Percentiles rank a stretch among this genome's conserved stretches.
Conservation (phyloP, 1,284 basidiomycete species). For the Rhizopogon parksii region DNA sequence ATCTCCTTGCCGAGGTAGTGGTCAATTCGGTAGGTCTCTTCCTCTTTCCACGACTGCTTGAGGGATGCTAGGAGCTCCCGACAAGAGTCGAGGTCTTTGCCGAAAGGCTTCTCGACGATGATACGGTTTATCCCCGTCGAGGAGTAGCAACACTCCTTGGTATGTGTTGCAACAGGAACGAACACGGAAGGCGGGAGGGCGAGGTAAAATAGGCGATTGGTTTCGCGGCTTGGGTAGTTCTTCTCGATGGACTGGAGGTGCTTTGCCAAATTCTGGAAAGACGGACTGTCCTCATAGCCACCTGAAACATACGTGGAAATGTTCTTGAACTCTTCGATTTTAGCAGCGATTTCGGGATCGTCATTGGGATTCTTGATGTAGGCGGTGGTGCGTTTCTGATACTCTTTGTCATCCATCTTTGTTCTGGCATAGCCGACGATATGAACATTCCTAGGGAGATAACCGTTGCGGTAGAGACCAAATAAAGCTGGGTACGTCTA, state of each 20-base stretch:
- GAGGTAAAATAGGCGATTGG: conserved; percentile 87
- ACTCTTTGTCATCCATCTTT: conserved; percentile 86
- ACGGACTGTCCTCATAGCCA: conserved; percentile 76
- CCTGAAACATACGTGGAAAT: conserved; percentile 79
- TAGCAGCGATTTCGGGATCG: conserved; percentile 46
- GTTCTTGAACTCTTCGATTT: conserved; percentile 78
- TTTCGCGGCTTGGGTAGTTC: conserved; percentile 53
- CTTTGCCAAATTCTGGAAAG: conserved; percentile 73
- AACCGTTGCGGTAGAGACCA: conserved; percentile 73
- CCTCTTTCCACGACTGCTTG: conserved; percentile 86
- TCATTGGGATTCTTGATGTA: conserved; percentile 78
- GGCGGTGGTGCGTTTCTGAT: conserved; percentile 74
- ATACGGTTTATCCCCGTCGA: conserved; percentile 70
- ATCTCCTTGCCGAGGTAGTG: conserved; percentile 99
- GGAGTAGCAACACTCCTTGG: conserved; percentile 78
- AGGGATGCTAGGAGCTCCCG: conserved; percentile 72
- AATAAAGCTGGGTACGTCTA: conserved; percentile 94
- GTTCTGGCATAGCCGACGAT: conserved; percentile 95
- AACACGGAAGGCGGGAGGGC: conserved; percentile 94
- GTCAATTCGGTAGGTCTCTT: conserved; percentile 97
- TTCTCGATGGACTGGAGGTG: conserved; percentile 76
- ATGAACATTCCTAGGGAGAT: conserved; percentile 76
- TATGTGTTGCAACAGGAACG: conserved; percentile 76
- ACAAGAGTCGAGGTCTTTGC: conserved; percentile 87
- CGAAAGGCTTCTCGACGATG: conserved; percentile 96